phyloP scores from a whole-genome alignment of 1,284 basidiomycete species.

The Pseudozyma flocculosa region DNA sequence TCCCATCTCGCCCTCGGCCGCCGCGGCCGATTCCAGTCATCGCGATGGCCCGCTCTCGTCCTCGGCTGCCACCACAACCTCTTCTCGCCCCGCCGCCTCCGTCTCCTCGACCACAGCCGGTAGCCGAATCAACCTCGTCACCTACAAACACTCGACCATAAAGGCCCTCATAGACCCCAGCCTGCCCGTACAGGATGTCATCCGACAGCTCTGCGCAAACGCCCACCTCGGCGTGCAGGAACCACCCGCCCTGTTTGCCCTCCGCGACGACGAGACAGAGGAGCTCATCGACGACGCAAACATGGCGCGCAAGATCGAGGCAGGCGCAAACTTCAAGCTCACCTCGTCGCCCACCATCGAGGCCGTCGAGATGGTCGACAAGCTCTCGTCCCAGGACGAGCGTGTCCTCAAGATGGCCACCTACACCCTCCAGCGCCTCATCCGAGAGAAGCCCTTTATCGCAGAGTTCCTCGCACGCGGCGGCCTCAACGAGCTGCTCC shows the following conservation, averaged over 20 bases:
- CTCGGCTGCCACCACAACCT: too few species aligned
- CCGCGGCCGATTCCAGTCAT: too few species aligned
- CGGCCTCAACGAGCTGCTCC: conserved; percentile 61
- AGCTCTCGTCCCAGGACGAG: conserved; percentile 68
- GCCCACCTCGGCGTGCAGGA: conserved; percentile 75
- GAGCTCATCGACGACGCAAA: conserved; percentile 77
- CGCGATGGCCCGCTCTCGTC: too few species aligned
- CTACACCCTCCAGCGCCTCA: conserved; percentile 79
- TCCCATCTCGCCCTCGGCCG: too few species aligned
- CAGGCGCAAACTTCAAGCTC: conserved; percentile 60
- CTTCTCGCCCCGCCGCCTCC: too few species aligned
- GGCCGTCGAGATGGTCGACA: conserved; percentile 75
- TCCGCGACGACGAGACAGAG: conserved; percentile 78
- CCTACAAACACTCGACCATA: conserved; percentile 46
- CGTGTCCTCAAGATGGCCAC: conserved; percentile 68
- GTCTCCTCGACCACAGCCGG: conserved; percentile 1
- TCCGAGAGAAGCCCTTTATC: conserved; percentile 85
- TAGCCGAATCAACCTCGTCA: conserved; percentile 46
- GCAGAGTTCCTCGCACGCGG: conserved; percentile 77
- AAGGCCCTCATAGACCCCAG: conserved; percentile 47
- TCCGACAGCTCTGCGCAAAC: conserved; percentile 58
- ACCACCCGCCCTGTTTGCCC: conserved; percentile 74
- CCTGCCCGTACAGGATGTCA: conserved; percentile 44
- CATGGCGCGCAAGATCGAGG: conserved; percentile 49
- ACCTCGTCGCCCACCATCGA: conserved; percentile 79